Evolutionary conservation across 1,284 basidiomycete species (phyloP), one percentile per base, ranked within the genome.

Genomic region (Sanghuangporus sanghuang): DNA sequence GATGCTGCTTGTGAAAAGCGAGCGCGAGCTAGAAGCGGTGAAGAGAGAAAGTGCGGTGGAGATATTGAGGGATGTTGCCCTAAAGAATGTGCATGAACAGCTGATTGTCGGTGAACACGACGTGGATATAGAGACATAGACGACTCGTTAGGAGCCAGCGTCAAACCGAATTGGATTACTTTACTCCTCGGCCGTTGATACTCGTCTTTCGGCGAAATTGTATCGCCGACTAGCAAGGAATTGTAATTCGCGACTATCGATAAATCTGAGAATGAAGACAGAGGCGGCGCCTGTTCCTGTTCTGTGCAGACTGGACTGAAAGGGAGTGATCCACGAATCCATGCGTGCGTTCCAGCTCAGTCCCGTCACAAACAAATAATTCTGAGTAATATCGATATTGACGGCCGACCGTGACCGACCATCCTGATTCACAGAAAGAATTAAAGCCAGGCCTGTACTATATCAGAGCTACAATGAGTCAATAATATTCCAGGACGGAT

Each of bases 1-100:
- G 2, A 84, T 92, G 85, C 70, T 95, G 65, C 82, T 96, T 57
- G 92, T 92, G 49, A 92, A 89, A 77, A 92, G 87, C 68, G 84
- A 88, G 64, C 79, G 79, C 21, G 91, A 94, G 76, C 73, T 92
- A 57, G 83, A 85, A 64, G 81, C 81, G 0, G 82, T 94, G 46
- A 83, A 83, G 73, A 76, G 75, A 61, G 84, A 86, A 72, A 81
- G 84, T 2, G 75, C 89, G 35, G 77, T 79, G 12, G 83, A 77
- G 65, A 86, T 92, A 48, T 73, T 92, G 68, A 74, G 76, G 61
- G 79, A 77, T 40, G 87, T 91, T 14, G 88, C 79, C 39, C 72
- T 90, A 65, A 76, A 81, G 71, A 89, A 83, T 67, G 81, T 86
- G 38, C 85, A 87, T 69, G 86, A 88, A 7, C 65, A 83, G 61